These are phyloP conservation scores for Coprinopsis strossmayeri DNA, from an alignment of 768 basidiomycete genomes.

Conservation along the genomic window DNA sequence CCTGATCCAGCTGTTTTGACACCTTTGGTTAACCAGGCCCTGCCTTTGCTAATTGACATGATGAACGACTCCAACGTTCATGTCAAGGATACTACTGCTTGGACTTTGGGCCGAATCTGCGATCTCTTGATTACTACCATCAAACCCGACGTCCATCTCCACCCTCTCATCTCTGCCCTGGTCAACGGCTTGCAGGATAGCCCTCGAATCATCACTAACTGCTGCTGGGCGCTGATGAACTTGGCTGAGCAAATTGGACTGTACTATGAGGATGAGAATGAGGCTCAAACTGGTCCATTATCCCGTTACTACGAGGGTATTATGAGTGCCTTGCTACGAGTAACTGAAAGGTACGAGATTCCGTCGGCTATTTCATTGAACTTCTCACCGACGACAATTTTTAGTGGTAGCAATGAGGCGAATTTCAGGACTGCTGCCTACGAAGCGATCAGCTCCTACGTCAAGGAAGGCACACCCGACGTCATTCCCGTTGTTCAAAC, in stretches of 20 bases:
- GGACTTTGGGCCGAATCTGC: conserved; percentile 95
- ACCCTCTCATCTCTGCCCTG: conserved; percentile 75
- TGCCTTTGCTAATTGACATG: conserved; percentile 92
- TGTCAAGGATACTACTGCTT: conserved; percentile 96
- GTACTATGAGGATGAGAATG: conserved; percentile 59
- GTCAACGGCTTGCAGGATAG: conserved; percentile 75
- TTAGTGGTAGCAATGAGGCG: conserved; percentile 75
- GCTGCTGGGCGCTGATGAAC: conserved; percentile 96
- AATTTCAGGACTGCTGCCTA: conserved; percentile 96
- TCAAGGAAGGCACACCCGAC: conserved; percentile 75
- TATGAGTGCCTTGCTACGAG: conserved; percentile 72
- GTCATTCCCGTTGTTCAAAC: conserved; percentile 76
- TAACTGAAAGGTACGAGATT: conserved; percentile 76
- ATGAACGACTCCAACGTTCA: conserved; percentile 81
- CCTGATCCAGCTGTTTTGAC: conserved; percentile 84
- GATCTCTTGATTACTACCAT: conserved; percentile 82
- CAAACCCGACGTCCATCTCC: conserved; percentile 84
- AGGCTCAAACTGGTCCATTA: conserved; percentile 55
- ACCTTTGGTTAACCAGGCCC: conserved; percentile 89
- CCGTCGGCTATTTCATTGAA: not conserved
- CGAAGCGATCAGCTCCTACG: conserved; percentile 87
- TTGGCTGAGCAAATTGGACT: conserved; percentile 81
- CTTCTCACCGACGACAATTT: conserved; percentile 10
- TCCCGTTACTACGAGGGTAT: conserved; percentile 88
- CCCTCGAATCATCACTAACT: conserved; percentile 85